Evolutionary conservation across 164 flowering plant genomes (phyloP), one percentile per base, ranked within the genome.

Genomic region (Pachysandra terminalis): DNA sequence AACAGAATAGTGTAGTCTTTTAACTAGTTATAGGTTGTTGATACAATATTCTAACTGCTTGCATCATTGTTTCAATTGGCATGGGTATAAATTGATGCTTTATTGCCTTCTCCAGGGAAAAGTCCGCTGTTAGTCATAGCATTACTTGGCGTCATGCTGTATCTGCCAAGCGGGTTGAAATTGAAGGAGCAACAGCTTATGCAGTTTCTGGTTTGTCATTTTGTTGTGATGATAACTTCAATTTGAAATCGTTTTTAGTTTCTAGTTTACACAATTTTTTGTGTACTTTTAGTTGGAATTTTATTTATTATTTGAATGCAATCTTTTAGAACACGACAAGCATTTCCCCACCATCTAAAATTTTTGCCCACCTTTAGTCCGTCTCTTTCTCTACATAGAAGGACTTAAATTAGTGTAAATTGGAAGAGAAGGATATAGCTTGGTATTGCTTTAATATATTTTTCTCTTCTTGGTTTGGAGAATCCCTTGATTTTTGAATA

Each of bases 81-180:
- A 19, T 15, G 54, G n/a, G 53, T 22, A n/a, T 14, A 27, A 9
- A 37, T 54, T 40, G 40, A 21, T 57, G 32, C 32, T 7, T 23
- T 19, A 9, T 27, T 62, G 9, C 3, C 7, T 67, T 70, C 61
- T 63, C 1, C 85, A 91, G 98, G 75, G 98, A 94, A 73, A 81
- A 83, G 66, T 94, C 96, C 17, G 98, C 93, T 72, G 91, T 83
- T 49, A 87, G 98, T 72, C 97, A 94, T 62, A 64, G 90, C 56
- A 81, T 91, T 22, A 88, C 86, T n/a, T 88, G 91, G 93, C 80
- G 74, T 22, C 80, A 84, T 59, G 74, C 91, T 53, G 9, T 90
- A 64, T 57, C 84, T 26, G 95, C 71, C 37, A 87, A 71, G 69
- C 75, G 49, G 63, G 89, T 81, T 27, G 77, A 85, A 21, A 87